Conservation (phyloP, 768 basidiomycete genomes). For the Tulasnella sp. region DNA sequence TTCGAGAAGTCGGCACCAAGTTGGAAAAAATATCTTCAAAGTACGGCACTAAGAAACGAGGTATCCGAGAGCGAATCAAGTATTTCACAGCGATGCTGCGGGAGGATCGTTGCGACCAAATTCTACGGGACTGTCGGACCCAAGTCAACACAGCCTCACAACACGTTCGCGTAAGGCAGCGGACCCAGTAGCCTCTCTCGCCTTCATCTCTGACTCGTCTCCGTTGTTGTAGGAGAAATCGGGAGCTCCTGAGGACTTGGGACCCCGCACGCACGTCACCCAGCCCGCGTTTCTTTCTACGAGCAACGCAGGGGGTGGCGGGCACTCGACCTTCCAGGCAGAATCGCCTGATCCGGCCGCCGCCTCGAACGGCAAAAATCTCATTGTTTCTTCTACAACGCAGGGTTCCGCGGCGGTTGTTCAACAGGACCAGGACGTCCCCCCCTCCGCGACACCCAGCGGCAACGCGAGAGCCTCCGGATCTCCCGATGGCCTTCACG, state of each 20-base stretch:
- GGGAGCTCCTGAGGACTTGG: background rate
- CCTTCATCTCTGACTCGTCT: background rate
- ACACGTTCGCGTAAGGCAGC: background rate
- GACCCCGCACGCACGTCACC: background rate
- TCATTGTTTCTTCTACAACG: background rate
- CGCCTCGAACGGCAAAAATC: background rate
- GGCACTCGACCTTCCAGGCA: background rate
- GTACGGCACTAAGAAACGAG: background rate
- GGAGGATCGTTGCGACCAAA: background rate
- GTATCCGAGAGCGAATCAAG: background rate
- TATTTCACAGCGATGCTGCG: background rate
- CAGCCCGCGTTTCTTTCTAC: background rate
- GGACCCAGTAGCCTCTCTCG: background rate
- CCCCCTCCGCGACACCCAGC: background rate
- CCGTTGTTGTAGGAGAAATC: background rate
- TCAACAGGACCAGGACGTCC: background rate
- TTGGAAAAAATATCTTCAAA: background rate
- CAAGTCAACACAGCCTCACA: background rate
- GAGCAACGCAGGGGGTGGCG: background rate
- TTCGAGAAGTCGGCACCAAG: background rate
- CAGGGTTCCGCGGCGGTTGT: background rate
- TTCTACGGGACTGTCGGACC: background rate
- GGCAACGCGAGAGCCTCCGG: background rate
- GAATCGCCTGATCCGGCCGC: background rate
- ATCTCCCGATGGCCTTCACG: background rate